Evolutionary conservation across 345 rosid species (phyloP).

Genomic region (Geranium rotundifolium): DNA sequence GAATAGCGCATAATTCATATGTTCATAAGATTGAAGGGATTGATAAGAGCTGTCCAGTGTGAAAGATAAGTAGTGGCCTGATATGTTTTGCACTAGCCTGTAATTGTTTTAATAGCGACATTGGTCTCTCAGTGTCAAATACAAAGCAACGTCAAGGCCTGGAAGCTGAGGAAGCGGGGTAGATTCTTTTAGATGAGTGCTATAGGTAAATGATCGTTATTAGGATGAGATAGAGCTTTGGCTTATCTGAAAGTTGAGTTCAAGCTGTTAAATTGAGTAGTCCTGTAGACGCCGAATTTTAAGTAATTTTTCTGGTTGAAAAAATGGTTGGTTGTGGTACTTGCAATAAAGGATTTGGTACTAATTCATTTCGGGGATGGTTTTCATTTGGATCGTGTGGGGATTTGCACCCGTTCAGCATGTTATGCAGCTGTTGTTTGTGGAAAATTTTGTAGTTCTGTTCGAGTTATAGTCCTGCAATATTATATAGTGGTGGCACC

Average conservation of each 20-base stretch:
- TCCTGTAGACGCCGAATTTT: not conserved
- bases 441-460: not conserved
- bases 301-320: not conserved
- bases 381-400: not conserved
- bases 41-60: slow-evolving; percentile 1
- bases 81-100: not conserved
- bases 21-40: not conserved
- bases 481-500: slow-evolving; percentile 7
- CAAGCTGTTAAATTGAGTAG: not conserved
- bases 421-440: not conserved
- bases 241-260: slow-evolving; percentile 6
- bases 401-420: not conserved
- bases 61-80: not conserved
- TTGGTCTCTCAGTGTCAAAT: not conserved
- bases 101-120: not conserved
- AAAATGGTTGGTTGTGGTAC: slow-evolving; percentile 5
- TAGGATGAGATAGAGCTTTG: not conserved
- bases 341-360: no score
- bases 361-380: slow-evolving; percentile 1
- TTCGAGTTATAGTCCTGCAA: slow-evolving; percentile 3
- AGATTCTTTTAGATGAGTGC: not conserved
- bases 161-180: not conserved
- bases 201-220: not conserved
- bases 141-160: not conserved
- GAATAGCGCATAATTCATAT: not conserved